Conservation (phyloP, 2,329 filamentous ascomycete species). For the Penicillium fuscoglaucum region DNA sequence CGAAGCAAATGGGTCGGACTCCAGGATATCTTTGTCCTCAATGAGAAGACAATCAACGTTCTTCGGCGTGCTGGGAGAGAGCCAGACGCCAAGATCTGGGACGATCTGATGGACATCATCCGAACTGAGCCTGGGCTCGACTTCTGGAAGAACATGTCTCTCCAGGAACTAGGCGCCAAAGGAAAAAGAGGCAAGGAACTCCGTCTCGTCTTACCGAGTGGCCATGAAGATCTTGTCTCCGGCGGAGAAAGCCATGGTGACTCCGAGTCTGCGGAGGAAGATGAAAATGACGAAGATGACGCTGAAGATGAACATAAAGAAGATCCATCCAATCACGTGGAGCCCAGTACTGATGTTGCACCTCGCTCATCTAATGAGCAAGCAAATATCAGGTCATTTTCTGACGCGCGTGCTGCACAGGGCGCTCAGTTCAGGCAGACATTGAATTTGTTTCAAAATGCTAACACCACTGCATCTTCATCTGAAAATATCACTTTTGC, state of each 20-base stretch:
- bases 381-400: background rate
- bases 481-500: background rate
- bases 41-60: background rate
- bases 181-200: conserved; percentile 11
- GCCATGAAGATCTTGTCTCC: background rate
- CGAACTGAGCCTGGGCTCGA: background rate
- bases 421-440: background rate
- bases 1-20: conserved; percentile 11
- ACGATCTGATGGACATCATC: conserved; percentile 6
- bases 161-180: conserved; percentile 8
- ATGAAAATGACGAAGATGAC: background rate
- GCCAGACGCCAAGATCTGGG: conserved; percentile 5
- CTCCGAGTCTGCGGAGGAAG: background rate
- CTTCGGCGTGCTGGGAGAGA: background rate
- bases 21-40: conserved; percentile 8
- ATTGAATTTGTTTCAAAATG: background rate
- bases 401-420: background rate
- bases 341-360: background rate
- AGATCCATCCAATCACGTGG: background rate
- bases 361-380: background rate
- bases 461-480: background rate
- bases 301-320: background rate
- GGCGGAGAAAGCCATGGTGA: background rate
- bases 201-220: conserved; percentile 7
- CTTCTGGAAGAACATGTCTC: conserved; percentile 19